A percentile compares a stretch with the other conserved stretches of the same genome.
phyloP scores from a whole-genome alignment of 352 stramenopile species.

The Globisporangium iwayamae region DNA sequence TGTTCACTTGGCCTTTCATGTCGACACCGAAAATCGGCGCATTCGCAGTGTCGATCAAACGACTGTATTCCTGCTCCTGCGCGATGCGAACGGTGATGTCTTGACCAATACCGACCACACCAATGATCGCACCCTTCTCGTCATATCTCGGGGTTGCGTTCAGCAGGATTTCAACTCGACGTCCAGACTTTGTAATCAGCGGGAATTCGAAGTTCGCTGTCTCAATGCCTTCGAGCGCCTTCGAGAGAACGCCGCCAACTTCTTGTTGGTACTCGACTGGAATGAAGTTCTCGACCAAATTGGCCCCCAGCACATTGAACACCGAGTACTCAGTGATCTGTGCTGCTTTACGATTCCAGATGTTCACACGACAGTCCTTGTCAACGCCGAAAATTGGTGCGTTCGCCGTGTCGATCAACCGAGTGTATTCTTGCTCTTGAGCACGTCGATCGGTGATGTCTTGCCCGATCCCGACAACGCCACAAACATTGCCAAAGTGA shows the following conservation, averaged over 20 bases:
- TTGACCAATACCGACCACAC: constrained; percentile 84
- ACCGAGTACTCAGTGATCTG: constrained; percentile 79
- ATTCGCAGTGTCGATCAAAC: constrained; percentile 76
- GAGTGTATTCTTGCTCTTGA: constrained; percentile 68
- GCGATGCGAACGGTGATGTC: constrained; percentile 77
- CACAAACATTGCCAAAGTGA: constrained; percentile 43
- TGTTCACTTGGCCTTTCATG: constrained; percentile 76
- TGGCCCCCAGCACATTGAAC: constrained; percentile 75
- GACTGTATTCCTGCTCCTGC: constrained; percentile 68
- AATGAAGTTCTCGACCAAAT: constrained; percentile 85
- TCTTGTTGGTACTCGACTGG: constrained; percentile 17
- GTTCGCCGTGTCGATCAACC: constrained; percentile 73
- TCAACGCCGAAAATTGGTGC: constrained; percentile 87
- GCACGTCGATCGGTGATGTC: constrained; percentile 77
- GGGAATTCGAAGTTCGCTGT: constrained; percentile 90
- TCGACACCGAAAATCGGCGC: constrained; percentile 85
- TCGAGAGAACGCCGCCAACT: constrained; percentile 40
- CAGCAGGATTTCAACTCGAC: constrained; percentile 64
- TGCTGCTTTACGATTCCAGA: constrained; percentile 74
- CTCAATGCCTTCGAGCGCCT: constrained; percentile 65
- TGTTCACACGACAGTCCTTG: constrained; percentile 75
- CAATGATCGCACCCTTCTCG: constrained; percentile 74
- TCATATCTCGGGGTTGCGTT: constrained; percentile 63
- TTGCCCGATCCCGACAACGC: constrained; percentile 83
- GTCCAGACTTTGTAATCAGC: constrained; percentile 62